Evolutionary conservation across 225 moss, liverwort and hornwort genomes (phyloP), one percentile per base, ranked within the genome.

Genomic region (Anthoceros angustus): DNA sequence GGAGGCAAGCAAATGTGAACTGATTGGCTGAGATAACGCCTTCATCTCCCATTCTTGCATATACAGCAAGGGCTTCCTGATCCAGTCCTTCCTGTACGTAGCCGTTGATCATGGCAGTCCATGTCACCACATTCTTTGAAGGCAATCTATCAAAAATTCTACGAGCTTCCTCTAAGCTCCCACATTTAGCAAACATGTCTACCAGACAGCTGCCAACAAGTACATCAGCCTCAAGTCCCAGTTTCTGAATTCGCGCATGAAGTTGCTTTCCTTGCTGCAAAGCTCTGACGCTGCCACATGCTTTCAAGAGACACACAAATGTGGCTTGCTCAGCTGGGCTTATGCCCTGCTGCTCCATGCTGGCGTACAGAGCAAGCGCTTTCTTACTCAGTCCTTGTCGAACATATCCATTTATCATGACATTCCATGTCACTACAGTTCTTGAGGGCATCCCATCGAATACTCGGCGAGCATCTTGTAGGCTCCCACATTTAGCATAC

Each of bases 141-240:
- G 16, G n/a, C 14, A 55, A 55, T 12, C 16, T 23, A 23, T 55
- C 14, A 15, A 55, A 55, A 18, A 55, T 23, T 55, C 7, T 55
- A 23, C 55, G 55, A 55, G 55, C 55, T 18, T 55, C 55, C 8
- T 55, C n/a, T 55, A 55, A 18, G 55, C 55, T 55, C 7, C 55
- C 55, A 55, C 55, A 55, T 55, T 55, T 55, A 20, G 23, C 55
- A 55, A 18, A 55, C 55, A 55, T 55, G 55, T 55, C 55, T 12
- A 55, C 55, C 55, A 55, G 55, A 23, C 55, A 55, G 4, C 55
- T 55, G 55, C 23, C 6, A 55, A 55, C 55, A 20, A 55, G 23
- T 12, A 55, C 23, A 55, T 55, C 55, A 15, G 55, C n/a, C 23
- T 55, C 55, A 20, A 55, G 55, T 55, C n/a, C 14, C 8, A 18